Evolutionary conservation across 345 rosid species (phyloP).

Genomic region (Syzygium aqueum): DNA sequence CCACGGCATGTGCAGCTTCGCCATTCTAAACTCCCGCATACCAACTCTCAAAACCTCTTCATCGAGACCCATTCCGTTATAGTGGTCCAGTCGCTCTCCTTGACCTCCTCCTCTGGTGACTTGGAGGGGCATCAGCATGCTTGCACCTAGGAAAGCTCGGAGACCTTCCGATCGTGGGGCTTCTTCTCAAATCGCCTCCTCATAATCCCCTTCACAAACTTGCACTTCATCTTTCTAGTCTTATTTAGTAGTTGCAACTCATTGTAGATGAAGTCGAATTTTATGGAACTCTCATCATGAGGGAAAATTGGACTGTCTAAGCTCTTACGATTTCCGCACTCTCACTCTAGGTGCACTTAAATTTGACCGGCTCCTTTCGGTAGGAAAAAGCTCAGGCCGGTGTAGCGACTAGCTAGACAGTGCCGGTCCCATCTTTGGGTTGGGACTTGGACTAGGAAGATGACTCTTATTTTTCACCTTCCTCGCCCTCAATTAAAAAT

Average conservation of each 20-base stretch:
- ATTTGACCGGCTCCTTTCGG: neutral
- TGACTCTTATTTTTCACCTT: neutral
- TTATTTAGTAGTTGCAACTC: accelerated
- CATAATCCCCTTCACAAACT: neutral
- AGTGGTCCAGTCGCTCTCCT: too few relatives aligned
- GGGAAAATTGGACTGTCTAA: neutral
- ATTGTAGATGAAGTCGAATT: neutral
- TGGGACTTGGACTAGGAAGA: accelerated
- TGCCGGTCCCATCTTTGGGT: neutral
- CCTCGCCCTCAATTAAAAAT: neutral
- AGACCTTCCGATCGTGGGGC: neutral
- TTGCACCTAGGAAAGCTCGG: too few relatives aligned
- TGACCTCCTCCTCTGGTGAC: too few relatives aligned
- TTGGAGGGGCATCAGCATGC: too few relatives aligned
- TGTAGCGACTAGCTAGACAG: accelerated
- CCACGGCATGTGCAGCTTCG: too few relatives aligned
- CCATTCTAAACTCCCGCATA: too few relatives aligned
- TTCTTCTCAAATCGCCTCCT: neutral
- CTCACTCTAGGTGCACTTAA: neutral
- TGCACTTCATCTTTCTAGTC: neutral
- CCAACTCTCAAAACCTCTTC: too few relatives aligned
- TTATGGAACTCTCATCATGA: neutral
- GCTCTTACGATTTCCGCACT: neutral
- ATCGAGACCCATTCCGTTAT: too few relatives aligned
- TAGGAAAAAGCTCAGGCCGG: too few relatives aligned